A percentile compares a stretch with the other conserved stretches of the same genome.
These are phyloP conservation scores for Cyberlindnera galapagoensis DNA, from an alignment of 805 yeast genomes.

Conservation along the genomic window DNA sequence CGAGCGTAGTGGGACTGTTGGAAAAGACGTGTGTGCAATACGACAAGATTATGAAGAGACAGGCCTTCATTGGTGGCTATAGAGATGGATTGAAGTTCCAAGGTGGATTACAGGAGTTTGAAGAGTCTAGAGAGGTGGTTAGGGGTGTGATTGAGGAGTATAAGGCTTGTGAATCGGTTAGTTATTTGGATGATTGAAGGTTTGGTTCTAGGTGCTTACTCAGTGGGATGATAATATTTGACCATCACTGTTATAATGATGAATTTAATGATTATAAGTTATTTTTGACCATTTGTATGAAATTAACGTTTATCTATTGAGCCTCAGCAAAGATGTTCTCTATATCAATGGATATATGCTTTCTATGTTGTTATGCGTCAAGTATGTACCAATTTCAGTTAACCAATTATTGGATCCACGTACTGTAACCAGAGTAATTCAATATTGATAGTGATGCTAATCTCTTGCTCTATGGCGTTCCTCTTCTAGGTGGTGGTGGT, in stretches of 20 bases:
- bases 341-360: no score
- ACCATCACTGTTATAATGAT: conserved; percentile 9
- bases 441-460: background rate
- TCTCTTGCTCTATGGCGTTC: conserved; percentile 2
- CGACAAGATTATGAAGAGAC: conserved; percentile 70
- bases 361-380: no score
- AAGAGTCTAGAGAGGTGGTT: conserved; percentile 68
- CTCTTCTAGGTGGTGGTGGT: conserved; percentile 32
- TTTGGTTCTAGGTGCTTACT: no score
- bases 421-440: no score
- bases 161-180: conserved; percentile 57
- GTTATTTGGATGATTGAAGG: conserved; percentile 32
- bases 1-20: conserved; percentile 64
- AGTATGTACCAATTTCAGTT: no score
- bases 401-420: no score
- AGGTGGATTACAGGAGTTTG: conserved; percentile 58
- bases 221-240: conserved; percentile 28
- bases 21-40: conserved; percentile 66
- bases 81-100: conserved; percentile 35
- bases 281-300: background rate
- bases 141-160: conserved; percentile 74
- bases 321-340: no score
- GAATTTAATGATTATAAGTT: background rate
- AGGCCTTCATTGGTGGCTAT: conserved; percentile 81
- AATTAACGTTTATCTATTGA: no score